Evolutionary conservation across 257 asterid species (phyloP).

Genomic region (Perilla frutescens): DNA sequence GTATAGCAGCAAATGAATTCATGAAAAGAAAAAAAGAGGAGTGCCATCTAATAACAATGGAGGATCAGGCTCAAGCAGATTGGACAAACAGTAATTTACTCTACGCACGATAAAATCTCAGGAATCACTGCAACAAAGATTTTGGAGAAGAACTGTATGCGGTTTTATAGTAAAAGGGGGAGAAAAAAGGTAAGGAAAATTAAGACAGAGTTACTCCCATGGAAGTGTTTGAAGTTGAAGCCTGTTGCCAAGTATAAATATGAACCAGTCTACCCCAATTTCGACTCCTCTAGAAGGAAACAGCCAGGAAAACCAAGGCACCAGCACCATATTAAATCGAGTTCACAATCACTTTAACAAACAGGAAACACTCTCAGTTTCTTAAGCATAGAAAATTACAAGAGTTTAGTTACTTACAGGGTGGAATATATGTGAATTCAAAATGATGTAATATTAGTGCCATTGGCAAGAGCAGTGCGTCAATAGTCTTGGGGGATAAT

Average conservation of each 20-base stretch:
- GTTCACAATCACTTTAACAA: constrained; percentile 14
- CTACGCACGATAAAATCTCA: constrained; percentile 45
- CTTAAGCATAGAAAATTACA: not conserved
- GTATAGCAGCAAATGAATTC: not conserved
- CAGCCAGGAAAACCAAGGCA: constrained; percentile 2
- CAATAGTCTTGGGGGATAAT: not conserved
- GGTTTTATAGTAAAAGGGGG: not conserved
- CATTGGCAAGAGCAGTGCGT: not conserved
- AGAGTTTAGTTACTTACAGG: not conserved
- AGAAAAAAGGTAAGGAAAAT: not conserved
- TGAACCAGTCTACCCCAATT: constrained; percentile 15
- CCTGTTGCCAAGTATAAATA: not conserved
- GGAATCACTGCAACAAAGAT: constrained; percentile 25
- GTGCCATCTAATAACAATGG: constrained; percentile 41
- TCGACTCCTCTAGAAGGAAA: constrained; percentile 4
- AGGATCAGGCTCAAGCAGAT: constrained; percentile 47
- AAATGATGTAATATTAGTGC: not conserved
- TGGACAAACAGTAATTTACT: constrained; percentile 25
- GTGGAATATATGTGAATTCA: not conserved
- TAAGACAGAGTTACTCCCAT: not conserved
- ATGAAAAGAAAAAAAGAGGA: not conserved
- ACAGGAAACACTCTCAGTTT: constrained; percentile 22
- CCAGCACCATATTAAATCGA: constrained; percentile 4
- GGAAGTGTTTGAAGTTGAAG: constrained; percentile 10
- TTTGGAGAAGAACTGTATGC: constrained; percentile 42